Percentiles rank a stretch among this genome's conserved stretches.
Evolutionary conservation across 768 basidiomycete genomes (phyloP).

Genomic region (Rhodotorula taiwanensis): DNA sequence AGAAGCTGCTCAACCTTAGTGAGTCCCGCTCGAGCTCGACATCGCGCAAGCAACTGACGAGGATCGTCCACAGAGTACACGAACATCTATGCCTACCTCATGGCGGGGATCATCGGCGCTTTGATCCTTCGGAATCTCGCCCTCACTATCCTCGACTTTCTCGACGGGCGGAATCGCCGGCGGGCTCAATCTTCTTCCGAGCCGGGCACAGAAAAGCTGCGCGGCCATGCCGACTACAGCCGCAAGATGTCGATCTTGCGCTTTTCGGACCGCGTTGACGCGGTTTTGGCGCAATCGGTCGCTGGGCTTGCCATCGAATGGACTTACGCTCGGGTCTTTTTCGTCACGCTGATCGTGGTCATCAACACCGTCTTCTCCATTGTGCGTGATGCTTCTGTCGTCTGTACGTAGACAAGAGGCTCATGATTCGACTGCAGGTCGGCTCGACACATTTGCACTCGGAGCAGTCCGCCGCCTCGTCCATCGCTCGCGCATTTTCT

Average conservation of each 20-base stretch:
- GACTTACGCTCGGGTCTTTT: constrained; percentile 8
- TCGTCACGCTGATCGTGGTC: constrained; percentile 2
- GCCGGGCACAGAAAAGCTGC: background rate
- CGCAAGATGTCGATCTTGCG: constrained; percentile 5
- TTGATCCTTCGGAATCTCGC: constrained; percentile 25
- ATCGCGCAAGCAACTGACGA: too few relatives aligned
- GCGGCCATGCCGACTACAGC: background rate
- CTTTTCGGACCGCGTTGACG: constrained; percentile 2
- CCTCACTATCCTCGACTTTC: background rate
- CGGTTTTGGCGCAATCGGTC: background rate
- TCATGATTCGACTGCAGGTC: background rate
- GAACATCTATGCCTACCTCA: constrained; percentile 18
- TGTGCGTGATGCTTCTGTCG: background rate
- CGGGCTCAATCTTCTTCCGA: too few relatives aligned
- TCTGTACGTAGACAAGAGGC: background rate
- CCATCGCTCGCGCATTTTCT: constrained; percentile 15
- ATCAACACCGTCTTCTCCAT: constrained; percentile 20
- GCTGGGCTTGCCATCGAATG: constrained; percentile 4
- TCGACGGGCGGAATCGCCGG: constrained; percentile 1
- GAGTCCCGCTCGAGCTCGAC: too few relatives aligned
- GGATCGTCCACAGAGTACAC: constrained; percentile 2
- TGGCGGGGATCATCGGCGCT: constrained; percentile 8
- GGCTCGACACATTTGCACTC: background rate
- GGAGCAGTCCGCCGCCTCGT: background rate
- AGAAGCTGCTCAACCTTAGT: constrained; percentile 12